phyloP scores from a whole-genome alignment of 345 rosid species.

The Odontarrhena argentea region DNA sequence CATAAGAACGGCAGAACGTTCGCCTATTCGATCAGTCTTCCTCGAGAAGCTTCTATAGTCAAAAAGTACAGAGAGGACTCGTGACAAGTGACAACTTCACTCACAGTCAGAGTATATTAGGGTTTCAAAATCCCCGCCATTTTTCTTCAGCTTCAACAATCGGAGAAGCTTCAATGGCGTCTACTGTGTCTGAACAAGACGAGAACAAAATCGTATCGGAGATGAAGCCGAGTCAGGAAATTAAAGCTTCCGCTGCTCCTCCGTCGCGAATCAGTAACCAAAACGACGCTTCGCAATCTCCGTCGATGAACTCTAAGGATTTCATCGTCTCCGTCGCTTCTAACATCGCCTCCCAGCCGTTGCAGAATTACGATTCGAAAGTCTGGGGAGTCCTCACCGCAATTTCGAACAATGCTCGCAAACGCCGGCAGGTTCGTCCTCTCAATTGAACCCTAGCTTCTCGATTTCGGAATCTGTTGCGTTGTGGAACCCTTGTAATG shows the following conservation, averaged over 20 bases:
- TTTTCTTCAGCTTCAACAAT: conserved; percentile 16
- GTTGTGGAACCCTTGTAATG: background rate
- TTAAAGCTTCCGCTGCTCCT: conserved; percentile 15
- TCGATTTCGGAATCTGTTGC: background rate
- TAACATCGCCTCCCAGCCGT: conserved; percentile 68
- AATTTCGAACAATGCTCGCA: conserved; percentile 73
- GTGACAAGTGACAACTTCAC: background rate
- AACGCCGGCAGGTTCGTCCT: conserved; percentile 64
- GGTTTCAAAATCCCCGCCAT: conserved; percentile 62
- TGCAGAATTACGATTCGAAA: conserved; percentile 58
- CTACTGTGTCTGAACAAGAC: conserved; percentile 44
- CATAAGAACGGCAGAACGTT: conserved; percentile 11
- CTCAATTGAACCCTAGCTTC: conserved; percentile 23
- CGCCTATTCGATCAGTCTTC: conserved; percentile 24
- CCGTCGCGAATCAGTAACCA: conserved; percentile 39
- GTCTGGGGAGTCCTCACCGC: conserved; percentile 98
- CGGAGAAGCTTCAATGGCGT: background rate
- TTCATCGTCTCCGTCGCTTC: conserved; percentile 63
- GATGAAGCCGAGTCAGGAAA: conserved; percentile 34
- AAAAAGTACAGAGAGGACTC: background rate
- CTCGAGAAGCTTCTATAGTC: conserved; percentile 28
- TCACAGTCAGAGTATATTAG: conserved; percentile 22
- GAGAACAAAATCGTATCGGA: conserved; percentile 34
- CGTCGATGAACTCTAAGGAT: conserved; percentile 48
- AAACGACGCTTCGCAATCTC: conserved; percentile 40